Evolutionary conservation across 2,329 filamentous ascomycete species (phyloP).

Genomic region (Ilyonectria destructans): DNA sequence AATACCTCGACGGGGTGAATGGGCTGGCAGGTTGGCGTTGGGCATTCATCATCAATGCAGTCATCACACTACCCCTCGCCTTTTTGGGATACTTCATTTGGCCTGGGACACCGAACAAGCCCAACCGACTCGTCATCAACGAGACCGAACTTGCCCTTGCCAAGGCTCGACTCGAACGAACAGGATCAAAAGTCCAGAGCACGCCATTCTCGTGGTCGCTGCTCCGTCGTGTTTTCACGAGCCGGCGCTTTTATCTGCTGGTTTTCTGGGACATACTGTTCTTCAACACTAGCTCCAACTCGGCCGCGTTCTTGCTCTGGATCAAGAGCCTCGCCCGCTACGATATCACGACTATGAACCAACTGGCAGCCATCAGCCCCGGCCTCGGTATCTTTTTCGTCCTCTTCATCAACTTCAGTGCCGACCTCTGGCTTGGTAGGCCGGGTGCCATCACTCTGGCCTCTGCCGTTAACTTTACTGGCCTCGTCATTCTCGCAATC

Average conservation of each 20-base stretch:
- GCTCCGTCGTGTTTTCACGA: slow-evolving; percentile 34
- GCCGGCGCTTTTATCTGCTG: slow-evolving; percentile 36
- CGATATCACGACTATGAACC: slow-evolving; percentile 33
- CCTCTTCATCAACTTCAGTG: slow-evolving; percentile 42
- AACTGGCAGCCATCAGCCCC: slow-evolving; percentile 38
- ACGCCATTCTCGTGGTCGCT: slow-evolving; percentile 30
- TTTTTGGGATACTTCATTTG: slow-evolving; percentile 39
- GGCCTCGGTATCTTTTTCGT: slow-evolving; percentile 42
- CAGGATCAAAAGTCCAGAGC: slow-evolving; percentile 29
- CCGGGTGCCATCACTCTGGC: slow-evolving; percentile 39
- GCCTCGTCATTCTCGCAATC: slow-evolving; percentile 35
- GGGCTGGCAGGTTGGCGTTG: slow-evolving; percentile 38
- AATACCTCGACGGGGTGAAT: slow-evolving; percentile 35
- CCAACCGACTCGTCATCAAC: slow-evolving; percentile 33
- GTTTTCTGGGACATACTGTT: slow-evolving; percentile 39
- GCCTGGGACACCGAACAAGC: slow-evolving; percentile 37
- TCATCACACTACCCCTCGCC: slow-evolving; percentile 40
- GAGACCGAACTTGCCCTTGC: slow-evolving; percentile 26
- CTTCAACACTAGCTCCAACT: slow-evolving; percentile 39
- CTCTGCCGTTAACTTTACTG: slow-evolving; percentile 35
- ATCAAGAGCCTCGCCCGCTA: slow-evolving; percentile 40
- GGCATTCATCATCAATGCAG: slow-evolving; percentile 40
- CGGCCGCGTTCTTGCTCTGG: slow-evolving; percentile 38
- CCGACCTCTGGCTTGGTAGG: slow-evolving; percentile 42
- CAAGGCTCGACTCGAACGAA: slow-evolving; percentile 21